phyloP scores from a whole-genome alignment of 2,329 filamentous ascomycete species.

The Beauveria varroae region DNA sequence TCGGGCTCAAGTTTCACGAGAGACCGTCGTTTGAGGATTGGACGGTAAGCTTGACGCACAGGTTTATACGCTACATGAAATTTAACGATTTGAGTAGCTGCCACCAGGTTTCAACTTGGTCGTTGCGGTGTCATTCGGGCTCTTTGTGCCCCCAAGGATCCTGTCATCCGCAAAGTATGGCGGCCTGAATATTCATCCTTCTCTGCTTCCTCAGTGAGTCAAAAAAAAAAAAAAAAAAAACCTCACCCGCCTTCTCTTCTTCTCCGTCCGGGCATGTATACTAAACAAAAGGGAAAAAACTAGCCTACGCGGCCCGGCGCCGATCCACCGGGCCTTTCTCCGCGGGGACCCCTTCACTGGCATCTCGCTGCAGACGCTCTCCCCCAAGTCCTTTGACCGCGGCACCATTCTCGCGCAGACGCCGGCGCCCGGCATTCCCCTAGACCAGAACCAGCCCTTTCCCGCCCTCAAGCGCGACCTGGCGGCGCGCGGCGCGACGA shows the following conservation, averaged over 20 bases:
- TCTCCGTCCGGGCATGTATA: not conserved
- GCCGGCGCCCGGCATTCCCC: conserved; percentile 46
- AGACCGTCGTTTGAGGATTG: conserved; percentile 78
- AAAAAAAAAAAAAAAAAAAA: no score
- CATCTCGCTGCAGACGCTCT: conserved; percentile 79
- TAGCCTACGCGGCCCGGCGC: conserved; percentile 77
- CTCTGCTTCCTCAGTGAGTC: conserved; percentile 71
- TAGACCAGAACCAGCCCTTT: conserved; percentile 37
- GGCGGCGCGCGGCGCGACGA: conserved; percentile 56
- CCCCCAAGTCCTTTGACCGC: conserved; percentile 68
- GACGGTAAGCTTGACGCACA: conserved; percentile 45
- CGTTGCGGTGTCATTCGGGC: conserved; percentile 88
- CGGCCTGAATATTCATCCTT: conserved; percentile 90
- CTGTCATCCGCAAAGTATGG: conserved; percentile 67
- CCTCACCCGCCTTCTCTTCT: not conserved
- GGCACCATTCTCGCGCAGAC: conserved; percentile 70
- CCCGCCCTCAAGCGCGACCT: conserved; percentile 39
- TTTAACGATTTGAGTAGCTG: conserved; percentile 33
- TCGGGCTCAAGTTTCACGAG: conserved; percentile 63
- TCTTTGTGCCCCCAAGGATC: conserved; percentile 75
- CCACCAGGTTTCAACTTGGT: conserved; percentile 65
- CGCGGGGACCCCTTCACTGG: conserved; percentile 55
- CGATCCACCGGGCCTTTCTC: conserved; percentile 78
- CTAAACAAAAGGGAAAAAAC: not conserved
- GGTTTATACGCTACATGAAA: not conserved